A percentile compares a stretch with the other conserved stretches of the same genome.
Conservation (phyloP, 768 basidiomycete genomes). For the Boletus insuetus region DNA sequence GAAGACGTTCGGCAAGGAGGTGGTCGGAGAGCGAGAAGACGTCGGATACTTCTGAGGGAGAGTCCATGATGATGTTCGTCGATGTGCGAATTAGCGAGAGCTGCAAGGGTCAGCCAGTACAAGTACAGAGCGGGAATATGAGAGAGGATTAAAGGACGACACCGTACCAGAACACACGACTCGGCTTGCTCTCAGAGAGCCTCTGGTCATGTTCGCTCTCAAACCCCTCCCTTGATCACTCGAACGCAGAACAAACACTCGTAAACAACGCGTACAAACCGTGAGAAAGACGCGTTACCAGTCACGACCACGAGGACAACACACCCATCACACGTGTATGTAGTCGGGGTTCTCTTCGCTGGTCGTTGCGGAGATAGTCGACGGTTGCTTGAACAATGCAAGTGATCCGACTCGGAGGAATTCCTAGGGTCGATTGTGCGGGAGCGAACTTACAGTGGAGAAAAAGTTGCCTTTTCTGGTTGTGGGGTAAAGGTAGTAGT, state of each 20-base stretch:
- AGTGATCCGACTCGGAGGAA: too few species aligned
- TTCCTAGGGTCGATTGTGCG: too few species aligned
- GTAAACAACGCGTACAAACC: slow-evolving; percentile 31
- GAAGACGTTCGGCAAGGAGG: slow-evolving; percentile 63
- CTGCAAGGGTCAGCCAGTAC: slow-evolving; percentile 2
- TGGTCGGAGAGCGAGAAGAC: slow-evolving; percentile 77
- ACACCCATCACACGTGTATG: not conserved
- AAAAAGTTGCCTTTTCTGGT: too few species aligned
- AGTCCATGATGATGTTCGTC: slow-evolving; percentile 22
- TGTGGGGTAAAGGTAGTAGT: too few species aligned
- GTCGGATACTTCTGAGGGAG: slow-evolving; percentile 38
- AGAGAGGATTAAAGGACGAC: too few species aligned
- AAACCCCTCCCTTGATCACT: slow-evolving; percentile 6
- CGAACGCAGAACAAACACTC: slow-evolving; percentile 27
- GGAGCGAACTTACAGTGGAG: too few species aligned
- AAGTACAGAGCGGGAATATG: slow-evolving; percentile 23
- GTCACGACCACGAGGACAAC: slow-evolving; percentile 14
- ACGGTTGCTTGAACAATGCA: too few species aligned
- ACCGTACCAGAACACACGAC: not conserved
- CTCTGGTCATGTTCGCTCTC: not conserved
- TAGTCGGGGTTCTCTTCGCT: too few species aligned
- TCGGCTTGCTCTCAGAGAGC: slow-evolving; percentile 1
- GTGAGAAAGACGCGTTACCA: slow-evolving; percentile 25
- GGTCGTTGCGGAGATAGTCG: too few species aligned
- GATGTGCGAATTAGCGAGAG: not conserved